Conservation (phyloP, 768 basidiomycete genomes). For the Lactarius psammicola region DNA sequence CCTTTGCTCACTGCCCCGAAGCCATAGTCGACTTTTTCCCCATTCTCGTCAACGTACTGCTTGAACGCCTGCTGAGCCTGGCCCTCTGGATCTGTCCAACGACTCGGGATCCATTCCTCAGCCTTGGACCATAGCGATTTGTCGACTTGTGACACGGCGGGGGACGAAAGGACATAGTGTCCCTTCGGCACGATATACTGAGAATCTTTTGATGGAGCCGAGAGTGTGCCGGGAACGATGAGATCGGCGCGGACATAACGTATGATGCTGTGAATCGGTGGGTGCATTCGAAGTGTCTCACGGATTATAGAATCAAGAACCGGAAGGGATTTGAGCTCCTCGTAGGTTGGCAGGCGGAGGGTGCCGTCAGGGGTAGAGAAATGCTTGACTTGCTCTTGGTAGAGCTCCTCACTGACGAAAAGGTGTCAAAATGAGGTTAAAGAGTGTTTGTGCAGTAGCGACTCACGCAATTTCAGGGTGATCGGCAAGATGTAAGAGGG, state of each 20-base stretch:
- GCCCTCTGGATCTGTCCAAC: constrained; percentile 87
- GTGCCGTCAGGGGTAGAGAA: constrained; percentile 80
- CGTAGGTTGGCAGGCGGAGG: constrained; percentile 78
- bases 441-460: background rate
- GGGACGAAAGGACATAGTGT: constrained; percentile 84
- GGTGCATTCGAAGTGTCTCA: constrained; percentile 90
- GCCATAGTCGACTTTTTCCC: constrained; percentile 94
- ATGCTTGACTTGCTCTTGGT: constrained; percentile 82
- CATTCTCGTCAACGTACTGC: constrained; percentile 67
- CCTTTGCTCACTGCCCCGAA: constrained; percentile 96
- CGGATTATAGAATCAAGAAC: constrained; percentile 87
- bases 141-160: constrained; percentile 86
- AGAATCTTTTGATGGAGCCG: constrained; percentile 69
- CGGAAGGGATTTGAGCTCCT: constrained; percentile 80
- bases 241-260: constrained; percentile 88
- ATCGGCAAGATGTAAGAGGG: constrained; percentile 81
- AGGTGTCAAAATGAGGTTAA: constrained; percentile 4
- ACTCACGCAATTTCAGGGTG: constrained; percentile 73
- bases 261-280: constrained; percentile 95
- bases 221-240: constrained; percentile 73
- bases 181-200: constrained; percentile 88
- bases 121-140: constrained; percentile 77
- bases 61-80: constrained; percentile 76
- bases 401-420: constrained; percentile 65
- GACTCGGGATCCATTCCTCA: constrained; percentile 67